Evolutionary conservation across 2,329 filamentous ascomycete species (phyloP).

Genomic region (Cytospora piceae): DNA sequence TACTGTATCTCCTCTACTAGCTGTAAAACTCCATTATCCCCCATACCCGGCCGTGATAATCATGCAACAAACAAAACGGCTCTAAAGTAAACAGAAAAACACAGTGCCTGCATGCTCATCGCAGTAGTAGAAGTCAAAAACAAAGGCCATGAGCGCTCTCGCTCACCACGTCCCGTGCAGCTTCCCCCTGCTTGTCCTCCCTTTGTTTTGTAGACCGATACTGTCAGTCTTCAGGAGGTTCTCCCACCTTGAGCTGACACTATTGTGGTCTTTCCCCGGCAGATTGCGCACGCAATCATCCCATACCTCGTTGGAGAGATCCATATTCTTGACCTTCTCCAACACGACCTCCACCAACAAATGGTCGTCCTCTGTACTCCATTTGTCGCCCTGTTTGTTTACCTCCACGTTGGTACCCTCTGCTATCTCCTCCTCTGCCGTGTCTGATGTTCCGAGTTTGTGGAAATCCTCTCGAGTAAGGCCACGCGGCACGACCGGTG

Average conservation of each 20-base stretch:
- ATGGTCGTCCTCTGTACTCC: conserved; percentile 67
- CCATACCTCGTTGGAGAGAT: conserved; percentile 65
- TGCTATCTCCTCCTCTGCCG: neutral
- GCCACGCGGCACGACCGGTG: conserved; percentile 62
- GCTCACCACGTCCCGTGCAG: conserved; percentile 62
- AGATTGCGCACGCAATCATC: conserved; percentile 68
- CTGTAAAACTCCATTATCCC: conserved; percentile 2
- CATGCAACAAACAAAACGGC: neutral
- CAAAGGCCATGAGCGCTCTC: conserved; percentile 22
- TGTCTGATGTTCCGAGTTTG: conserved; percentile 39
- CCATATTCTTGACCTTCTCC: conserved; percentile 59
- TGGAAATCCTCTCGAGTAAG: conserved; percentile 64
- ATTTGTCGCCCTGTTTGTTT: conserved; percentile 53
- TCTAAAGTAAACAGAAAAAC: conserved; percentile 1
- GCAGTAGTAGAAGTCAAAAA: conserved; percentile 11
- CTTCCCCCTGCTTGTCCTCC: conserved; percentile 48
- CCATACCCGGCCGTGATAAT: neutral
- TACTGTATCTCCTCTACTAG: conserved; percentile 9
- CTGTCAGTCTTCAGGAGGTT: conserved; percentile 63
- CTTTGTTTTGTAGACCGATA: conserved; percentile 58
- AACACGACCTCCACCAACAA: conserved; percentile 69
- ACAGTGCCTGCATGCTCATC: conserved; percentile 8
- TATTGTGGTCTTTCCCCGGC: conserved; percentile 59
- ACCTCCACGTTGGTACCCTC: conserved; percentile 46
- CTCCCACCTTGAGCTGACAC: conserved; percentile 64